Percentiles rank a stretch among this genome's conserved stretches.
These are phyloP conservation scores for Hyaloperonospora arabidopsidis DNA, from an alignment of 352 stramenopile genomes.

Conservation along the genomic window DNA sequence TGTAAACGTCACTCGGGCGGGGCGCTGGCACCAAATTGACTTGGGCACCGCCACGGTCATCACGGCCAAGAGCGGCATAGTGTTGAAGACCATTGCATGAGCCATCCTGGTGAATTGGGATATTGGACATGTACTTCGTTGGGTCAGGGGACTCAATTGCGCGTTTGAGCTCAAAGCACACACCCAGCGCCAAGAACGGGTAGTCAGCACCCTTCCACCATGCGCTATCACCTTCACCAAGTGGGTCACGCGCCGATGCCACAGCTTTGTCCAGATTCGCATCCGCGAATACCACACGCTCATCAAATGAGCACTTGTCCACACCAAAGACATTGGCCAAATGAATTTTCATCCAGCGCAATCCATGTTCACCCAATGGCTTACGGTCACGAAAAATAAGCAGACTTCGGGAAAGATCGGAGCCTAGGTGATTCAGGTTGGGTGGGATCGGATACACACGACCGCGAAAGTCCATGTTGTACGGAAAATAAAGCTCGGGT, in stretches of 20 bases:
- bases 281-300: conserved; percentile 92
- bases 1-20: conserved; percentile 97
- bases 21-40: conserved; percentile 95
- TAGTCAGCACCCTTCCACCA: conserved; percentile 98
- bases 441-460: conserved; percentile 97
- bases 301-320: conserved; percentile 95
- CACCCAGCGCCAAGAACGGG: conserved; percentile 96
- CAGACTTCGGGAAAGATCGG: conserved; percentile 95
- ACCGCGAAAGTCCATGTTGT: conserved; percentile 99
- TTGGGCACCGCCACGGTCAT: conserved; percentile 89
- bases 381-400: conserved; percentile 94
- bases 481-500: conserved; percentile 96
- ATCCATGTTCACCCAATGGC: conserved; percentile 88
- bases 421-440: conserved; percentile 98
- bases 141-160: conserved; percentile 91
- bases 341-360: conserved; percentile 99
- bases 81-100: conserved; percentile 99
- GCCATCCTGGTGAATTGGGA: conserved; percentile 97
- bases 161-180: conserved; percentile 93
- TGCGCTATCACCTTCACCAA: conserved; percentile 57
- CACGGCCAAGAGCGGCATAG: conserved; percentile 96
- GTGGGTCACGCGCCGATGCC: conserved; percentile 83
- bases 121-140: conserved; percentile 90
- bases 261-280: conserved; percentile 92
- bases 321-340: conserved; percentile 86